A percentile compares a stretch with the other conserved stretches of the same genome.
Conservation (phyloP, 2,329 filamentous ascomycete genomes). For the Paramyrothecium roridum region DNA sequence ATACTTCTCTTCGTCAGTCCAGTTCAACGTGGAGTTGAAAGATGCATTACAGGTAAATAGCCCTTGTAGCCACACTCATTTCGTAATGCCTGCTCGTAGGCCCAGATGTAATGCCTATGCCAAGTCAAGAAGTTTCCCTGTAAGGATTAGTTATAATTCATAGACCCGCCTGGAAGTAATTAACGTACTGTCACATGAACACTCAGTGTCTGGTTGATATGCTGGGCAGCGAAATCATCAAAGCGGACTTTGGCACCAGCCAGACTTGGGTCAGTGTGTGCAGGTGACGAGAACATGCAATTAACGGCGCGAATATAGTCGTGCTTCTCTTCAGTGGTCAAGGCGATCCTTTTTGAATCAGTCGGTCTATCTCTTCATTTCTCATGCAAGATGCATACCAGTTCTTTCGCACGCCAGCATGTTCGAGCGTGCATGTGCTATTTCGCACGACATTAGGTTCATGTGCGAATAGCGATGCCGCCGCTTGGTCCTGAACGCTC, state of each 20-base stretch:
- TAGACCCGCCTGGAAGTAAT: neutral
- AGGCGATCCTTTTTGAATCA: neutral
- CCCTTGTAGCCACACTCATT: slow-evolving; percentile 1
- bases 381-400: neutral
- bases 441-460: neutral
- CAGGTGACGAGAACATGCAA: neutral
- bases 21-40: neutral
- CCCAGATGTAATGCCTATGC: slow-evolving; percentile 2
- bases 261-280: neutral
- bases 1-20: neutral
- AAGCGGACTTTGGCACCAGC: neutral
- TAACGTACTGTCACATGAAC: neutral
- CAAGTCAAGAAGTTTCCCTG: slow-evolving; percentile 3
- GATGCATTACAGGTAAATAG: neutral
- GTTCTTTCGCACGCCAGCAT: neutral
- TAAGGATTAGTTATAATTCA: neutral
- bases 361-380: neutral
- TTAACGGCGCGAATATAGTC: slow-evolving; percentile 1
- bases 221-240: slow-evolving; percentile 1
- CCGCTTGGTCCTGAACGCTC: neutral
- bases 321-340: neutral
- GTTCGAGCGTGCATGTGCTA: neutral
- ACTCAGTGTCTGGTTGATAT: slow-evolving; percentile 1
- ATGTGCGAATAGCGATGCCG: neutral
- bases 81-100: slow-evolving; percentile 1